Evolutionary conservation across 495 filamentous ascomycete species (phyloP).

Genomic region (Beverwykella pulmonaria): DNA sequence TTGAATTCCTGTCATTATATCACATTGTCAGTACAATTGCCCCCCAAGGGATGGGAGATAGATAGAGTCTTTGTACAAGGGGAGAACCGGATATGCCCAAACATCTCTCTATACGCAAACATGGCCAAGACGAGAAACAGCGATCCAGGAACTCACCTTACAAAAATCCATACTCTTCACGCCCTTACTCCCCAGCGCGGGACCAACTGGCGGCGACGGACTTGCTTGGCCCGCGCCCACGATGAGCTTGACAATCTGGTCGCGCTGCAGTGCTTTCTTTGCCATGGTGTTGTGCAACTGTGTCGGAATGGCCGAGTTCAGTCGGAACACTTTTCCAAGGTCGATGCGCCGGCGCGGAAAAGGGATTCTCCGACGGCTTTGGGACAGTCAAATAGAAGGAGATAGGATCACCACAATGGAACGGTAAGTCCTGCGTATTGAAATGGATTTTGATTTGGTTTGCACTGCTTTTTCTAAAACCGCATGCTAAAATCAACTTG

Average conservation of each 20-base stretch:
- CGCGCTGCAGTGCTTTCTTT: slow-evolving; percentile 66
- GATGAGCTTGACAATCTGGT: slow-evolving; percentile 95
- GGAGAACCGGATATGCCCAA: no score
- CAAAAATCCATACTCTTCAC: slow-evolving; percentile 99
- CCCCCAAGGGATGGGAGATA: no score
- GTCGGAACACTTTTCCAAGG: not conserved
- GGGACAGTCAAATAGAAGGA: no score
- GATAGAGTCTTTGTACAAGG: no score
- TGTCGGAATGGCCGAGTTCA: not conserved
- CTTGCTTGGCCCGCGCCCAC: slow-evolving; percentile 96
- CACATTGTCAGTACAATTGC: no score
- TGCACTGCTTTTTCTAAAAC: no score
- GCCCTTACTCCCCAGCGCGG: slow-evolving; percentile 94
- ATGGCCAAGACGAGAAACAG: no score
- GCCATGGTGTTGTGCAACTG: slow-evolving; percentile 65
- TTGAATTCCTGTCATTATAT: slow-evolving; percentile 83
- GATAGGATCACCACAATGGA: no score
- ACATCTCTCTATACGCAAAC: no score
- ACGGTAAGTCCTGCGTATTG: no score
- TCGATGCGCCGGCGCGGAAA: slow-evolving; percentile 4
- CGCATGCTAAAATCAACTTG: no score
- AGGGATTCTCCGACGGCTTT: not conserved
- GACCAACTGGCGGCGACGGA: slow-evolving; percentile 96
- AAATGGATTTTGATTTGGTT: no score
- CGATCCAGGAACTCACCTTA: slow-evolving; percentile 77